Conservation (phyloP, 176 grass and related monocot genomes). For the Cocos nucifera region DNA sequence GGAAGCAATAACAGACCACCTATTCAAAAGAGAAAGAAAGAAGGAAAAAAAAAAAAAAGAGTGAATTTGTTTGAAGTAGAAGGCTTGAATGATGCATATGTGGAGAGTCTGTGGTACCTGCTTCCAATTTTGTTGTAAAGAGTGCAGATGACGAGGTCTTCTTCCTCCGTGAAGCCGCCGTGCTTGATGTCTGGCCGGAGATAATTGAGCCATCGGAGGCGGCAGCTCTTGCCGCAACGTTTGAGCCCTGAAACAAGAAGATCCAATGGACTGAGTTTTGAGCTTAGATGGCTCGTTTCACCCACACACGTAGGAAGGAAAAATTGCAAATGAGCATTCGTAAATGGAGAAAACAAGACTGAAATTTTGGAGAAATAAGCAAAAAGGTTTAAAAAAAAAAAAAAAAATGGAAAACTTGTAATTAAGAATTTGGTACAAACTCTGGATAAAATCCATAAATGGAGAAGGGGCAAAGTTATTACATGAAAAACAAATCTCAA, state of each 20-base stretch:
- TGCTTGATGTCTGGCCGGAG: slow-evolving; percentile 17
- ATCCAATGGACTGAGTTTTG: too few species aligned
- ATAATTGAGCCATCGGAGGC: slow-evolving; percentile 20
- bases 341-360: too few species aligned
- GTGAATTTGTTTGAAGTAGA: neutral
- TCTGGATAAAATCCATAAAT: too few species aligned
- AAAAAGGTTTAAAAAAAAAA: too few species aligned
- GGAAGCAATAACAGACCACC: slow-evolving; percentile 19
- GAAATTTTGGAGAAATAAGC: too few species aligned
- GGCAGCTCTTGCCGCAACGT: slow-evolving; percentile 20
- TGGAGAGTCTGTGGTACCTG: neutral
- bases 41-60: neutral
- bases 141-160: slow-evolving; percentile 11
- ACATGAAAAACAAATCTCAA: too few species aligned
- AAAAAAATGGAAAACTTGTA: too few species aligned
- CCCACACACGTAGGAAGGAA: too few species aligned
- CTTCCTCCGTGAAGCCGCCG: slow-evolving; percentile 16
- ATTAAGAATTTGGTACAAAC: too few species aligned
- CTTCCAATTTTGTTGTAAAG: slow-evolving; percentile 16
- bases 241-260: slow-evolving; percentile 3
- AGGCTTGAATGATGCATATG: too few species aligned
- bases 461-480: neutral
- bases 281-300: neutral
- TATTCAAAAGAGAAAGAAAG: neutral
- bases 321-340: too few species aligned